Conservation (phyloP, 352 stramenopile genomes). For the Globisporangium irregulare region DNA sequence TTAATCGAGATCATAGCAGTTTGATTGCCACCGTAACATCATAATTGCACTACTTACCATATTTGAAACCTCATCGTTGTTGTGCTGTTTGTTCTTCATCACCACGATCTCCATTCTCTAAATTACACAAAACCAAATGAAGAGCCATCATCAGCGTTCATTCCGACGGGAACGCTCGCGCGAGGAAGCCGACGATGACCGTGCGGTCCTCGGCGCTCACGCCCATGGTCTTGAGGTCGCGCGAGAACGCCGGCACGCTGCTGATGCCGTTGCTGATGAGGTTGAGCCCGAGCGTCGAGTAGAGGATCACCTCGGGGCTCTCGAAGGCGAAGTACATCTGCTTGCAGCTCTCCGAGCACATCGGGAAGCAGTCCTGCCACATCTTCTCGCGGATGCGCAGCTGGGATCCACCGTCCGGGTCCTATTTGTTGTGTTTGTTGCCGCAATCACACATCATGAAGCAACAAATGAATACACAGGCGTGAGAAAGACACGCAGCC, state of each 20-base stretch:
- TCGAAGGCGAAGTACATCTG: slow-evolving; percentile 77
- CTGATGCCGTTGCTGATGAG: slow-evolving; percentile 85
- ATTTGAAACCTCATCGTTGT: background rate
- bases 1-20: background rate
- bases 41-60: background rate
- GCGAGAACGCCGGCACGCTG: slow-evolving; percentile 75
- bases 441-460: slow-evolving; percentile 1
- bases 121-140: background rate
- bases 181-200: slow-evolving; percentile 75
- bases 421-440: slow-evolving; percentile 14
- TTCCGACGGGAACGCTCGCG: slow-evolving; percentile 67
- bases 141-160: slow-evolving; percentile 7
- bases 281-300: slow-evolving; percentile 78
- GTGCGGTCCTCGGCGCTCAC: slow-evolving; percentile 69
- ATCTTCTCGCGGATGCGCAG: slow-evolving; percentile 61
- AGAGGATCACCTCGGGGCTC: slow-evolving; percentile 71
- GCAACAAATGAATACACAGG: background rate
- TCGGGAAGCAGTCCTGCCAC: slow-evolving; percentile 82
- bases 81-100: background rate
- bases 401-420: slow-evolving; percentile 39
- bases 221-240: slow-evolving; percentile 75
- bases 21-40: slow-evolving; percentile 1
- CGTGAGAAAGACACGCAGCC: background rate
- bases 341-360: slow-evolving; percentile 61
- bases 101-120: background rate